Conservation (phyloP, 225 moss, liverwort and hornwort genomes). For the Marchantia paleacea region DNA sequence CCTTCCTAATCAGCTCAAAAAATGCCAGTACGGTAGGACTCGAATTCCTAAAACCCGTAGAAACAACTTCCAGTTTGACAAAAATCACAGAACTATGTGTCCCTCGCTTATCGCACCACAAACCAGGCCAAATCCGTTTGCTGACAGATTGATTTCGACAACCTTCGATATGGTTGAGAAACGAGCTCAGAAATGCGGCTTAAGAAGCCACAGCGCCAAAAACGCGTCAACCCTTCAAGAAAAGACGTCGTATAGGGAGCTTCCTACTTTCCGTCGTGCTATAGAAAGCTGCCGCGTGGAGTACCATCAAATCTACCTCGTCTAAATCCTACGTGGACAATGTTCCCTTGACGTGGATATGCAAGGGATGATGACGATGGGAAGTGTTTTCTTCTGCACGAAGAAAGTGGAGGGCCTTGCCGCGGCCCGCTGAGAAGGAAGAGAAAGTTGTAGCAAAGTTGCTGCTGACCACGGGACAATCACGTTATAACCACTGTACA, state of each 20-base stretch:
- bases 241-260: background rate
- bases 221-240: background rate
- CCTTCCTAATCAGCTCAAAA: background rate
- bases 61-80: background rate
- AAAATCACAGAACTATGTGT: background rate
- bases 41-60: background rate
- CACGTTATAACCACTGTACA: too few species aligned
- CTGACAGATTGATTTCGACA: background rate
- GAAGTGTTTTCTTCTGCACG: too few species aligned
- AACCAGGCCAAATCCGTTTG: background rate
- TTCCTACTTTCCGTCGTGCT: too few species aligned
- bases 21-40: background rate
- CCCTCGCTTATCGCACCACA: background rate
- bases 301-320: too few species aligned
- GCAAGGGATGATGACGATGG: too few species aligned
- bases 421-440: too few species aligned
- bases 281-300: too few species aligned
- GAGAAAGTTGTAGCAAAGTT: too few species aligned
- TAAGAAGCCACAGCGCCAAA: background rate
- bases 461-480: too few species aligned
- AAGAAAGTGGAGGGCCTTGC: too few species aligned
- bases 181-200: background rate
- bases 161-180: background rate
- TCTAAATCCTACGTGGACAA: too few species aligned
- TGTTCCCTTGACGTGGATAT: too few species aligned